Evolutionary conservation across 345 rosid species (phyloP).

Genomic region (Hibiscus mutabilis): DNA sequence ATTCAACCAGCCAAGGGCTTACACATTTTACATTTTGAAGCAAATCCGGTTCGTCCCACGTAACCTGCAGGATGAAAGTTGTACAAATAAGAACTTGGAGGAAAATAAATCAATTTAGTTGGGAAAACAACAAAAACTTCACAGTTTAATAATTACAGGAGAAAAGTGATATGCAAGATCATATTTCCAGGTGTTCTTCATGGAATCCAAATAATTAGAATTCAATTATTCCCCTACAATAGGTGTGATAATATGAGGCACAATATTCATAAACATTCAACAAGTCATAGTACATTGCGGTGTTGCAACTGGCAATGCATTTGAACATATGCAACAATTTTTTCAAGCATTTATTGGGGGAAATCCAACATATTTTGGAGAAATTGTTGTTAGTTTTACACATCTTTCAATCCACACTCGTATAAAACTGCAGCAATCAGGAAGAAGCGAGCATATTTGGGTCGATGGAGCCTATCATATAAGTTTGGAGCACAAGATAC

Average conservation of each 20-base stretch:
- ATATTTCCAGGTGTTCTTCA: too few species aligned
- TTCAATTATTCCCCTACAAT: not conserved
- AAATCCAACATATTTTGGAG: not conserved
- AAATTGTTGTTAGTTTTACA: not conserved
- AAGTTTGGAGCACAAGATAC: not conserved
- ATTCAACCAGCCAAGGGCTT: slow-evolving; percentile 69
- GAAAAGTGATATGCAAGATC: too few species aligned
- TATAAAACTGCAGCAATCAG: not conserved
- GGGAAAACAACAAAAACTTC: not conserved
- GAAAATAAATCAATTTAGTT: slow-evolving; percentile 6
- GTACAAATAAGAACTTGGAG: slow-evolving; percentile 10
- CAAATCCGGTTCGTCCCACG: slow-evolving; percentile 76
- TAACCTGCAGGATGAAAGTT: slow-evolving; percentile 31
- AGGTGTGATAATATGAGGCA: not conserved
- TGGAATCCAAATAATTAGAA: not conserved
- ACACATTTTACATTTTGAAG: slow-evolving; percentile 67
- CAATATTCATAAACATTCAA: slow-evolving; percentile 5
- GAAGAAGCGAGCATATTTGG: not conserved
- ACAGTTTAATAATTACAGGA: too few species aligned
- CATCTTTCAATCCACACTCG: not conserved
- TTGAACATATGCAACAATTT: not conserved
- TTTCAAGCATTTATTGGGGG: not conserved
- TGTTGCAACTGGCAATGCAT: not conserved
- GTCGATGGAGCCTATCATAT: not conserved
- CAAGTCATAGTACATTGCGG: not conserved